Base-by-base conservation (phyloP, 2,329 filamentous ascomycete genomes). In the Exserohilum turcica region DNA sequence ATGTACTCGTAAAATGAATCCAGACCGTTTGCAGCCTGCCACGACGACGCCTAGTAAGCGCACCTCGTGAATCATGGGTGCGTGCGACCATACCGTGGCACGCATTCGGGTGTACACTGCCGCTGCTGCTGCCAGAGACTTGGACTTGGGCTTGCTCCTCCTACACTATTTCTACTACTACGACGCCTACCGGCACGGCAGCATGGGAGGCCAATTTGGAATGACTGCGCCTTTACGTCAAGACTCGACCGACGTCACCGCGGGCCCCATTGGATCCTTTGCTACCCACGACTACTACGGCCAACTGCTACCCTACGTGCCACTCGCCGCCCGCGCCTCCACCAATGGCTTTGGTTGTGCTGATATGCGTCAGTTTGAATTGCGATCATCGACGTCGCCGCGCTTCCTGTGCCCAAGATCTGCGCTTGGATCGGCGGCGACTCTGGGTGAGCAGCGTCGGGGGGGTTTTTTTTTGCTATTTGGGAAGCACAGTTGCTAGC, bases 351-450 rank as follows among this genome's bases (percentile, higher is more conserved):
- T 24, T 36, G 33, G 6, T 40, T 42, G 37, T 13, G 40, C 37
- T 28, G 29, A 45, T 40, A 43, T 43, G 51, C 47, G 47, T 54
- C 31, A 36, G 42, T 42, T 53, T 37, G 47, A 53, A 70, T 70
- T 68, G 55, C 48, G 66, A 70, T 70, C 64, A 58, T 63, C 66
- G 6, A 33, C 12, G 8, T 18, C 21, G 50, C 36, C 37, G 46
- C 52, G 55, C 48, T 44, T 44, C 59, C 21, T 60, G 27, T 51
- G 56, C 54, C 59, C 60, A 66, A 63, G 58, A 70, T 66, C 67
- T 59, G 46, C 62, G 48, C 46, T 37, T 27, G 40, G 58, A 64
- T 65, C 62, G 52, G 57, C 33, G 43, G 56, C 60, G 45, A 52
- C 32, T 35, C n/a, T 35, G 15, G 16, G 16, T 28, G 59, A 50